A percentile compares a stretch with the other conserved stretches of the same genome.
These are phyloP conservation scores for Margaritispora aquatica DNA, from an alignment of 495 filamentous ascomycete genomes.

Conservation along the genomic window DNA sequence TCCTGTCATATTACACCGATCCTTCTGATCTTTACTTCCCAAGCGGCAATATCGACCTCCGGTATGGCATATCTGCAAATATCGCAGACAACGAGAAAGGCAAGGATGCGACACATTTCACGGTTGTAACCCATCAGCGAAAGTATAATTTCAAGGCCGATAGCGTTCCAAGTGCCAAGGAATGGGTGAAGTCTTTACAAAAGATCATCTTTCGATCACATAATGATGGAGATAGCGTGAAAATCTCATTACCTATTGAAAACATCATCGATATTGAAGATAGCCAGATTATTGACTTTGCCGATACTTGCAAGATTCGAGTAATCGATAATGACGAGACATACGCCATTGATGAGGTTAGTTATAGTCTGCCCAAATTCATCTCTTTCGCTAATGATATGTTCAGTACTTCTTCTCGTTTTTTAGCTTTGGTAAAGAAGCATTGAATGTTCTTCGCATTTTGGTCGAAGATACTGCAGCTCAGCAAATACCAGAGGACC, in stretches of 20 bases:
- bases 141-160: conserved; percentile 88
- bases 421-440: conserved; percentile 81
- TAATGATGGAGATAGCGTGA: conserved; percentile 96
- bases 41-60: conserved; percentile 83
- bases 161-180: conserved; percentile 80
- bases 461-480: conserved; percentile 62
- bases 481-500: conserved; percentile 34
- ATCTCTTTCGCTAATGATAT: background rate
- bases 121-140: conserved; percentile 74
- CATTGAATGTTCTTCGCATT: conserved; percentile 68
- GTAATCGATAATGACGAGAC: conserved; percentile 90
- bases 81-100: conserved; percentile 65
- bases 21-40: conserved; percentile 87
- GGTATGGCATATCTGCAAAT: conserved; percentile 83
- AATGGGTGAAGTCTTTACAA: conserved; percentile 94
- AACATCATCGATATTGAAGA: conserved; percentile 93
- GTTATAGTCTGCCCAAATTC: conserved; percentile 14
- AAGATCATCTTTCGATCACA: conserved; percentile 93
- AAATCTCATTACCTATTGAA: conserved; percentile 83
- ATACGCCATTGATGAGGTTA: conserved; percentile 90
- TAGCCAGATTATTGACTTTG: conserved; percentile 83
- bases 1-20: conserved; percentile 86
- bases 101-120: conserved; percentile 65
- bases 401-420: conserved; percentile 94
- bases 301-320: conserved; percentile 88